These are phyloP conservation scores for Neurospora pannonica DNA, from an alignment of 495 filamentous ascomycete genomes.

Conservation along the genomic window DNA sequence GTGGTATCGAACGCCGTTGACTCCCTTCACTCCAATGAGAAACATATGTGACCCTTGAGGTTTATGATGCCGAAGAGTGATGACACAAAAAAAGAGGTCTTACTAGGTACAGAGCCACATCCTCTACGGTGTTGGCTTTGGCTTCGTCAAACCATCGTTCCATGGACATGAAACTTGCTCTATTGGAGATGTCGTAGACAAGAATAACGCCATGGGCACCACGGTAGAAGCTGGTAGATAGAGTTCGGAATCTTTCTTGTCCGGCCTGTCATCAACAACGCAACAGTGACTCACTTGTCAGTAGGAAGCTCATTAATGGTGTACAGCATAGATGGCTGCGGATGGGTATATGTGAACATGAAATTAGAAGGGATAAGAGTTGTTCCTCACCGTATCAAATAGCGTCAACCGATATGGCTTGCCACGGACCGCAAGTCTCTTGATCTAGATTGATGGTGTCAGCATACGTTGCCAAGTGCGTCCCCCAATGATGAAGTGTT, in stretches of 20 bases:
- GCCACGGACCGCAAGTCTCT: conserved; percentile 40
- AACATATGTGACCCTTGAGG: neutral
- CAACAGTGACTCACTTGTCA: neutral
- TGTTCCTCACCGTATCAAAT: conserved; percentile 44
- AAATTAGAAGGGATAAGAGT: neutral
- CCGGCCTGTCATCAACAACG: conserved; percentile 24
- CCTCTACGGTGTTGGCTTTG: conserved; percentile 40
- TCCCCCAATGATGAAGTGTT: neutral
- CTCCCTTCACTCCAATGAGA: neutral
- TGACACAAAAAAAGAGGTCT: neutral
- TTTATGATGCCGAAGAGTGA: neutral
- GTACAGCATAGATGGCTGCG: neutral
- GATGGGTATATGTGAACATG: neutral
- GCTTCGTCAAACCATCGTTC: conserved; percentile 52
- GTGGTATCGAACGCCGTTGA: neutral
- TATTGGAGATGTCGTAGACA: conserved; percentile 49
- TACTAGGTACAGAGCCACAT: conserved; percentile 46
- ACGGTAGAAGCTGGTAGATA: conserved; percentile 53
- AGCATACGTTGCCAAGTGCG: neutral
- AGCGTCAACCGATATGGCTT: conserved; percentile 47
- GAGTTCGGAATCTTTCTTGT: conserved; percentile 51
- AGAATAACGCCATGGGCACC: conserved; percentile 51
- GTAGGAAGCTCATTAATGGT: neutral
- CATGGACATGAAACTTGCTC: conserved; percentile 46
- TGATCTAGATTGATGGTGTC: conserved; percentile 25